Evolutionary conservation across 805 yeast genomes (phyloP), one percentile per base, ranked within the genome.

Genomic region (Spathaspora hagerdaliae): DNA sequence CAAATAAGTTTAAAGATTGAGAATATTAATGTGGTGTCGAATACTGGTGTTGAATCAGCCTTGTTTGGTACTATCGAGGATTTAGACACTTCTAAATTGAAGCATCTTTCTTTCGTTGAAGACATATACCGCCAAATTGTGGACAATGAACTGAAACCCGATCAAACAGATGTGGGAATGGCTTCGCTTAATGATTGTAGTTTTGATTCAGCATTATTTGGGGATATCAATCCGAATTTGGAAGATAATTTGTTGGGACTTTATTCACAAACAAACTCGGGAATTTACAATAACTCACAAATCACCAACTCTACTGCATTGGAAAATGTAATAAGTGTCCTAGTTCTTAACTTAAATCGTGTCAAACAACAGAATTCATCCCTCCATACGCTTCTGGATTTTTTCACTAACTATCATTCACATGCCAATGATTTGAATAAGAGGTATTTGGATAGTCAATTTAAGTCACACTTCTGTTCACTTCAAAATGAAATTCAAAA

Each of bases 1-100:
- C 90, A 88, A 60, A 94, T 94, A 43, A 81, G 91, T 46, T 94
- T 96, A 31, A 72, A 75, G 43, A 85, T 94, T 12, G 95, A 87
- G 40, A 83, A 83, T 48, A 79, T 91, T 45, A 75, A 81, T 42
- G 75, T 85, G 34, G 69, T 82, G 9, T 29, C 42, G 35, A 3
- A 34, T 27, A 15, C 19, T 26, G 19, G 39, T 24, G 27, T 27
- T 2, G 36, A 29, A 26, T 32, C 38, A 36, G 47, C 38, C 7
- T 38, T 42, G 2, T 29, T 37, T 27, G 50, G 50, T 36, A 45
- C 7, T 29, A 34, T 26, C 19, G 36, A 45, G 3, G 42, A 49
- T 29, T 45, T 60, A 44, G 59, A 59, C 40, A 53, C 63, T 6
- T 39, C 57, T 2, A 73, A 69, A 42, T 63, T 57, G 50, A 63